These are phyloP conservation scores for Calophaca sinica DNA, from an alignment of 306 rosid genomes.

Conservation along the genomic window DNA sequence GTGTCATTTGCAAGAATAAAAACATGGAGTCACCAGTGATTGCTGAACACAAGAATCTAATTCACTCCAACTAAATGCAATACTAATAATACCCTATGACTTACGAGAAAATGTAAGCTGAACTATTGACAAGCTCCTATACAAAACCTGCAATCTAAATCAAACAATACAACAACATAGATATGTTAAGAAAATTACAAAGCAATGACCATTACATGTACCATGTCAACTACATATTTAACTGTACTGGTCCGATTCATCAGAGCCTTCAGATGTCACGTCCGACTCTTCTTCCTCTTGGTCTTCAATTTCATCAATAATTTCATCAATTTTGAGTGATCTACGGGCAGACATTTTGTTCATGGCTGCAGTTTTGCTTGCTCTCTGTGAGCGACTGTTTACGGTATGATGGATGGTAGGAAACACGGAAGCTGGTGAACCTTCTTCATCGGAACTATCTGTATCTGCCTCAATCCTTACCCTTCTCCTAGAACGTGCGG, in stretches of 20 bases:
- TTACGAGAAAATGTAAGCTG: conserved; percentile 28
- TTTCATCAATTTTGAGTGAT: conserved; percentile 50
- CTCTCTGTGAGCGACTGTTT: conserved; percentile 75
- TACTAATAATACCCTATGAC: conserved; percentile 8
- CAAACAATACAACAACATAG: conserved; percentile 45
- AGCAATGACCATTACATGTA: conserved; percentile 8
- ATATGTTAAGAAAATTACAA: conserved; percentile 26
- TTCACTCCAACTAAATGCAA: conserved; percentile 38
- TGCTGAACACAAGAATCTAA: conserved; percentile 9
- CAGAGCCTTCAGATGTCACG: conserved; percentile 65
- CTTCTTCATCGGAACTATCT: conserved; percentile 73
- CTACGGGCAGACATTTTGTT: conserved; percentile 63
- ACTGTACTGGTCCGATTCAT: conserved; percentile 51
- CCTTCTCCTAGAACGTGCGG: conserved; percentile 68
- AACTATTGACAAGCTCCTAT: conserved; percentile 28
- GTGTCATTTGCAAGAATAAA: too few species aligned
- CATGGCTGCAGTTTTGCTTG: conserved; percentile 89
- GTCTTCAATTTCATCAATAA: conserved; percentile 55
- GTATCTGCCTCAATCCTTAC: conserved; percentile 66
- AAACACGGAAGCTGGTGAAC: conserved; percentile 62
- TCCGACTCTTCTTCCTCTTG: conserved; percentile 63
- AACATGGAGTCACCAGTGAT: not conserved
- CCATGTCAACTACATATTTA: conserved; percentile 17
- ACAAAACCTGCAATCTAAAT: conserved; percentile 51
- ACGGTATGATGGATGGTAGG: conserved; percentile 53